Conservation (phyloP, 2,329 filamentous ascomycete species). For the Aureobasidium namibiae region DNA sequence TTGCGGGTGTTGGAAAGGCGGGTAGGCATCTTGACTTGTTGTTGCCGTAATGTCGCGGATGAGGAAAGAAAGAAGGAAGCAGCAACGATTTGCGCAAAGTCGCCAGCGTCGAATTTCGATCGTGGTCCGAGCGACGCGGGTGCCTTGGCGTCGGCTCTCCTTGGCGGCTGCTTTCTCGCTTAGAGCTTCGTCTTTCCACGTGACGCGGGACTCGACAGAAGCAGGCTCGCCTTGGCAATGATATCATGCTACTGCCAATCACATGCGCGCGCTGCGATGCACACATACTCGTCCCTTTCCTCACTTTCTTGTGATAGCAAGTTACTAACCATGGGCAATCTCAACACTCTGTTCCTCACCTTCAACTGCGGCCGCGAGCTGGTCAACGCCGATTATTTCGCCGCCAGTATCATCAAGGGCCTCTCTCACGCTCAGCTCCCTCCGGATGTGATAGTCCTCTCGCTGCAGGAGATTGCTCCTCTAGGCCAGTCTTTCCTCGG, state of each 20-base stretch:
- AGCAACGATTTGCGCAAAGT: background rate
- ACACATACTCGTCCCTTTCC: background rate
- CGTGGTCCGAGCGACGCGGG: background rate
- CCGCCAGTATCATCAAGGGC: constrained; percentile 46
- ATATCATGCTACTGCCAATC: background rate
- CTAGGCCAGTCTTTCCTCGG: constrained; percentile 79
- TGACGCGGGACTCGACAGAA: background rate
- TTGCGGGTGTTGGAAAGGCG: constrained; percentile 68
- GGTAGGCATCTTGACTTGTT: constrained; percentile 58
- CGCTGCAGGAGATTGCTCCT: constrained; percentile 82
- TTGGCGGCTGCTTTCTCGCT: background rate
- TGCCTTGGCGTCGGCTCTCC: background rate
- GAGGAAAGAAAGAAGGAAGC: background rate
- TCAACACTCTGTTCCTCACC: constrained; percentile 71
- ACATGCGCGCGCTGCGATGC: constrained; percentile 1
- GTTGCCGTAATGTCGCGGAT: constrained; percentile 8
- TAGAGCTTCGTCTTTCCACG: background rate
- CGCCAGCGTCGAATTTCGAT: constrained; percentile 7
- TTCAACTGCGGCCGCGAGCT: constrained; percentile 78
- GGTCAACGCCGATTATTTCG: constrained; percentile 63
- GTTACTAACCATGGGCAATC: constrained; percentile 24
- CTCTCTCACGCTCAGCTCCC: constrained; percentile 42
- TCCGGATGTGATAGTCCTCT: constrained; percentile 58
- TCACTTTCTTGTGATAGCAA: background rate
- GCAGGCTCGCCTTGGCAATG: background rate